phyloP scores from a whole-genome alignment of 2,329 filamentous ascomycete genomes.

The Aspergillus sp. region DNA sequence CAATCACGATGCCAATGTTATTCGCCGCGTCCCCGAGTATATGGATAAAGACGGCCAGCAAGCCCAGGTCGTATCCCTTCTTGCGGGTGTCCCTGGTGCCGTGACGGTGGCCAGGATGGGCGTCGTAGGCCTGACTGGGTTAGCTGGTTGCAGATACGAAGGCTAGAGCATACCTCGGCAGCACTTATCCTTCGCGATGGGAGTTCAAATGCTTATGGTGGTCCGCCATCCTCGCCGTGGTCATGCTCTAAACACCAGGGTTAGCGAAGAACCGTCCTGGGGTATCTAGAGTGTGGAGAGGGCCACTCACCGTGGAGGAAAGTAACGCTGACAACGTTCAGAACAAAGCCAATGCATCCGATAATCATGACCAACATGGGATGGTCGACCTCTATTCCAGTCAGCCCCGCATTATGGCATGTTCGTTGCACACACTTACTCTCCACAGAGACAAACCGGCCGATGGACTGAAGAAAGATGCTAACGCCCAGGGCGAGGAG shows the following conservation, averaged over 20 bases:
- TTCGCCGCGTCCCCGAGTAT: constrained; percentile 62
- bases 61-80: constrained; percentile 60
- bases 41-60: constrained; percentile 61
- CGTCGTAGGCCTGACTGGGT: no score
- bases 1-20: constrained; percentile 62
- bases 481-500: constrained; percentile 62
- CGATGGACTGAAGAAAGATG: constrained; percentile 63
- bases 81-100: no score
- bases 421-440: no score
- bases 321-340: constrained; percentile 57
- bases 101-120: no score
- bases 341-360: constrained; percentile 52
- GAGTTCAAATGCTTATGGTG: no score
- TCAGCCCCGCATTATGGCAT: no score
- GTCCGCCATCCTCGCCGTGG: constrained; percentile 2
- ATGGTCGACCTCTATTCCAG: constrained; percentile 49
- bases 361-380: constrained; percentile 58
- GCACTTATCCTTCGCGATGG: no score
- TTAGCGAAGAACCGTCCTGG: background rate
- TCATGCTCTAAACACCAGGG: constrained; percentile 3
- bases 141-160: no score
- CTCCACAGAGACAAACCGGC: constrained; percentile 39
- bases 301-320: constrained; percentile 50
- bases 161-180: no score
- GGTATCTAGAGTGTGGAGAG: no score